Evolutionary conservation across 2,329 filamentous ascomycete genomes (phyloP), one percentile per base, ranked within the genome.

Genomic region (Pseudofabraea citricarpa): DNA sequence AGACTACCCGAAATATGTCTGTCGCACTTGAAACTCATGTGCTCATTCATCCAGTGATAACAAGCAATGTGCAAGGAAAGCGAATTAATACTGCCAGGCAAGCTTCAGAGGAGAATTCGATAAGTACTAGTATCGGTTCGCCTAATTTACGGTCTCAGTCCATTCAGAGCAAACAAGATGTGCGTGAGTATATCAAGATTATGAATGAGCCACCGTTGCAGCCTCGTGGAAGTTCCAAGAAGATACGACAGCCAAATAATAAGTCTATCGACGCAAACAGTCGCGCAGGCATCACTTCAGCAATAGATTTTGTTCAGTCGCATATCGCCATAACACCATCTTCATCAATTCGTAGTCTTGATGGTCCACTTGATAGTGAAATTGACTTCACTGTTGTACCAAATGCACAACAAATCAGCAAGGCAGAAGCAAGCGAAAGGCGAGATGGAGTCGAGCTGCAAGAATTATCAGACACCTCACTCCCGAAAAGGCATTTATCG

Each of bases 381-480:
- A 21, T 37, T 24, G 35, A 37, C 7, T 37, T 37, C 35, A 37
- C 19, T 13, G 20, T n/a, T 21, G 15, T 12, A 5, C 9, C 16
- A n/a, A 21, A 15, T 20, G 29, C 4, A 7, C 13, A 32, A n/a
- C 27, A 15, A 12, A 9, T 7, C n/a, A 21, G 21, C n/a, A 37
- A 10, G 13, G 21, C n/a, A 13, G 35, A 22, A n/a, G 20, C 20
- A 22, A 21, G 19, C 4, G 35, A 37, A 21, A n/a, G 21, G 10
- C 35, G 35, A 8, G 35, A 37, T 37, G 47, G 39, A 27, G 41
- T 50, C 33, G 52, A 55, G 31, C 35, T 55, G 40, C 43, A 44
- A 43, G 54, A 56, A 38, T 47, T 48, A 22, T 49, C 47, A 21
- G 46, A 47, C 37, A 40, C 44, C 15, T 49, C 49, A 26, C 36